A percentile compares a stretch with the other conserved stretches of the same genome.
Evolutionary conservation across 139 green algal species (phyloP).

Genomic region (Closterium sp.): DNA sequence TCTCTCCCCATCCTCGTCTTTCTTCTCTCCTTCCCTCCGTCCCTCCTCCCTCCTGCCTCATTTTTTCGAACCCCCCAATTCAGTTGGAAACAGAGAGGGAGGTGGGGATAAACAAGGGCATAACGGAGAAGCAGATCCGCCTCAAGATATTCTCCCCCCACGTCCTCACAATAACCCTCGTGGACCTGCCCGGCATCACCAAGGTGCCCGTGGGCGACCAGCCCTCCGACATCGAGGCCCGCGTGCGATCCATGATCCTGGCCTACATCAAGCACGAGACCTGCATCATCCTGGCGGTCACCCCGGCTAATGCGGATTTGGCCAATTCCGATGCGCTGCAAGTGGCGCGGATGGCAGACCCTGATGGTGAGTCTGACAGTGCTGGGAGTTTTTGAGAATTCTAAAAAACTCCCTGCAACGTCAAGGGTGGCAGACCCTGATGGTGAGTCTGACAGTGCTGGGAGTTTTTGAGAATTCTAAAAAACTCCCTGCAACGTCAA

Average conservation of each 20-base stretch:
- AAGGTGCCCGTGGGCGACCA: constrained; percentile 93
- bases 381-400: too few species aligned
- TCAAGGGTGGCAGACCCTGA: too few species aligned
- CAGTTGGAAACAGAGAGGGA: constrained; percentile 85
- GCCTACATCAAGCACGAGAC: constrained; percentile 84
- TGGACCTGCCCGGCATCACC: constrained; percentile 96
- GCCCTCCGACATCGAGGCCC: constrained; percentile 90
- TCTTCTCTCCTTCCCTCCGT: background rate
- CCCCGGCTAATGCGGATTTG: constrained; percentile 93
- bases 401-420: too few species aligned
- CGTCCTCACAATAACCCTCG: constrained; percentile 95
- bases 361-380: constrained; percentile 45
- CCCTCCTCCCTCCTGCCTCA: background rate
- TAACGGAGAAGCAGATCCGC: constrained; percentile 93
- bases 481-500: too few species aligned
- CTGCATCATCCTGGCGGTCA: constrained; percentile 92
- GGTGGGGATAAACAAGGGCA: constrained; percentile 82
- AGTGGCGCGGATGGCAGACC: constrained; percentile 85
- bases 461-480: too few species aligned
- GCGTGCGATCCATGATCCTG: constrained; percentile 81
- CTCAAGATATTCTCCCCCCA: constrained; percentile 89
- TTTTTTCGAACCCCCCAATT: background rate
- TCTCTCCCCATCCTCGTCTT: background rate
- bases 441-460: background rate
- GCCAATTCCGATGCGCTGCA: constrained; percentile 92